Evolutionary conservation across 306 rosid genomes (phyloP), one percentile per base, ranked within the genome.

Genomic region (Spatholobus suberectus): DNA sequence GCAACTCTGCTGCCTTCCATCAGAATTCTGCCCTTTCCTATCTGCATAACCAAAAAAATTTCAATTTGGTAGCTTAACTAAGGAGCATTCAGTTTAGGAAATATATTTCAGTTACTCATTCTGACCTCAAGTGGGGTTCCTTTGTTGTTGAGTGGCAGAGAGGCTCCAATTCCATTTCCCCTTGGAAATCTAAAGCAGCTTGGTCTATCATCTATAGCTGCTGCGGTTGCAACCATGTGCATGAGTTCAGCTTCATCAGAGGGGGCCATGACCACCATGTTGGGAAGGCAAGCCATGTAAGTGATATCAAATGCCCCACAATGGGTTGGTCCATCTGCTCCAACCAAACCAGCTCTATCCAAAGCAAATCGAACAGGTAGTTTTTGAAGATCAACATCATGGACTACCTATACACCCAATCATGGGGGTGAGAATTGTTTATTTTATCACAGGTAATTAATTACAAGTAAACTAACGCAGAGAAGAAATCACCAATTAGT

Each of bases 211-310:
- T 93, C 97, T 61, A 95, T 95, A 55, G 79, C 78, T 51, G 92
- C 92, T 11, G 98, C 99, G 7, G 99, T 93, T 75, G 98, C 94
- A 57, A 95, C 98, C 98, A 93, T 95, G 91, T 95, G 91, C 91
- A 95, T 92, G 10, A 95, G 89, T 77, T 95, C 99, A 66, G 94
- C 94, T 84, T 95, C 99, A 82, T 95, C 97, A 27, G 96, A 90
- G 12, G 99, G 97, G 75, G 99, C 99, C 99, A 95, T 95, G 70
- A 93, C 98, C 83, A 95, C 89, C 98, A 95, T 95, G 87, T 93
- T 95, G 23, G 99, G 99, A 87, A 95, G 87, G 84, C 98, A 93
- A 76, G 98, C 98, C 98, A 95, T 93, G 91, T 88, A 95, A 20
- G 97, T 71, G 62, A 93, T 87, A 68, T 95, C 98, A 86, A 95